phyloP scores from a whole-genome alignment of 1,139 yeast species.

The Meyerozyma elateridarum region DNA sequence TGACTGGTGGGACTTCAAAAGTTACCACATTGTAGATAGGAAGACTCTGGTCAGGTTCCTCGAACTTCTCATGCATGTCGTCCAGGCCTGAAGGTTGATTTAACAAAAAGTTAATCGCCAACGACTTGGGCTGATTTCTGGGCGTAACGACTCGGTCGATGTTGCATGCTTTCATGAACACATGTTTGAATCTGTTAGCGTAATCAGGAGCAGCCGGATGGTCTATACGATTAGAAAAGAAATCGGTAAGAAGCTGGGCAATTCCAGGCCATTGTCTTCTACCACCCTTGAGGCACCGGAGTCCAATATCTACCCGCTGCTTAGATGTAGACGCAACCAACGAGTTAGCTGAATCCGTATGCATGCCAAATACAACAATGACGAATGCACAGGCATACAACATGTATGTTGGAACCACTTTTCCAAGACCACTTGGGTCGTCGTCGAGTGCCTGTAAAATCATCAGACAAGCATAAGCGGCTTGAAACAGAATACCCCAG shows the following conservation, averaged over 20 bases:
- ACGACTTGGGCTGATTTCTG: constrained; percentile 6
- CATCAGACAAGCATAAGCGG: constrained; percentile 10
- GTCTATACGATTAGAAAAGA: constrained; percentile 7
- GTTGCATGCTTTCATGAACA: neutral
- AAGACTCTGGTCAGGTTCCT: constrained; percentile 9
- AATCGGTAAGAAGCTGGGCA: constrained; percentile 10
- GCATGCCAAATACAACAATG: constrained; percentile 13
- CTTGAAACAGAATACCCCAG: constrained; percentile 13
- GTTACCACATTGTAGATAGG: constrained; percentile 13
- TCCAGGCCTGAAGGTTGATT: constrained; percentile 8
- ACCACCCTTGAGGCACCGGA: constrained; percentile 10
- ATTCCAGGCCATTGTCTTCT: constrained; percentile 15
- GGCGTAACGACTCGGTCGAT: neutral
- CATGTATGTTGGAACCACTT: constrained; percentile 10
- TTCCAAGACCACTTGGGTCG: constrained; percentile 4
- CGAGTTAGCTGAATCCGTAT: constrained; percentile 12
- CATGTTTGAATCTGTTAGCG: constrained; percentile 2
- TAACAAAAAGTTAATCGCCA: constrained; percentile 14
- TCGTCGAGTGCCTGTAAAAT: constrained; percentile 9
- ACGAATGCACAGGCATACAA: constrained; percentile 12
- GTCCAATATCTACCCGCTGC: constrained; percentile 11
- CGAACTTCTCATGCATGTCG: constrained; percentile 6
- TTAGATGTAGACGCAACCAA: constrained; percentile 13
- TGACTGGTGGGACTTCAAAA: constrained; percentile 10
- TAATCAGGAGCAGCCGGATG: neutral